phyloP scores from a whole-genome alignment of 2,329 filamentous ascomycete genomes.

The Colletotrichum endophyticum region DNA sequence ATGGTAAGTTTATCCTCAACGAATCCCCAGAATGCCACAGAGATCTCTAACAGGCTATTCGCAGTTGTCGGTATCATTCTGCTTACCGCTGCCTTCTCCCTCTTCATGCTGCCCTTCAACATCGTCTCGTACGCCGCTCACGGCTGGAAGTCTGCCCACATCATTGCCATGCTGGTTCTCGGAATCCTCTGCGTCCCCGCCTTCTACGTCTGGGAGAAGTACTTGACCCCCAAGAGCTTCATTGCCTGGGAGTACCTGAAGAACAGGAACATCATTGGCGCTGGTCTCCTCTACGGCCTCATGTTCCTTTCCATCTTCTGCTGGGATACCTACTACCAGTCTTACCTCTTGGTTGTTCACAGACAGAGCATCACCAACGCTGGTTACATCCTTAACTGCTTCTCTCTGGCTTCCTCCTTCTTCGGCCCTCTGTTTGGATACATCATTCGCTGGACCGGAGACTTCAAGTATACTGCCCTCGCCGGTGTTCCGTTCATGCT shows the following conservation, averaged over 20 bases:
- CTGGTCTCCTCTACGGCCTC: constrained; percentile 26
- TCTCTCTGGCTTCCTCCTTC: constrained; percentile 41
- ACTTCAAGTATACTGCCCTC: constrained; percentile 36
- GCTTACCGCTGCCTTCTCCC: constrained; percentile 49
- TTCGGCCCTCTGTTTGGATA: constrained; percentile 42
- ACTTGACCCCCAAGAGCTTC: constrained; percentile 55
- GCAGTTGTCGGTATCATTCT: constrained; percentile 52
- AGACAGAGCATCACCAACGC: constrained; percentile 29
- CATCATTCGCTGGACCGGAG: constrained; percentile 33
- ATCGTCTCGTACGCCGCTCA: constrained; percentile 47
- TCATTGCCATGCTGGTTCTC: constrained; percentile 54
- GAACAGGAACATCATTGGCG: constrained; percentile 36
- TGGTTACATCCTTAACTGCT: constrained; percentile 37
- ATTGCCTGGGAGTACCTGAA: constrained; percentile 52
- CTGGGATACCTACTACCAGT: constrained; percentile 46
- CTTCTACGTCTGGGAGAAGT: constrained; percentile 56
- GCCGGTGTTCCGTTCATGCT: constrained; percentile 38
- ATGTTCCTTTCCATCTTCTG: constrained; percentile 34
- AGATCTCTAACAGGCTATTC: neutral
- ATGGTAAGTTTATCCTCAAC: constrained; percentile 8
- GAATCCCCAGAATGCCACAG: neutral
- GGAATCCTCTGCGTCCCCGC: constrained; percentile 54
- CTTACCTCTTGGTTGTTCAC: constrained; percentile 43
- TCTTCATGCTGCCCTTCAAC: constrained; percentile 64
- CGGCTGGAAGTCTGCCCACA: constrained; percentile 46